Evolutionary conservation across 371 early-diverging fungal species (phyloP).

Genomic region (Haplosporangium sp.): DNA sequence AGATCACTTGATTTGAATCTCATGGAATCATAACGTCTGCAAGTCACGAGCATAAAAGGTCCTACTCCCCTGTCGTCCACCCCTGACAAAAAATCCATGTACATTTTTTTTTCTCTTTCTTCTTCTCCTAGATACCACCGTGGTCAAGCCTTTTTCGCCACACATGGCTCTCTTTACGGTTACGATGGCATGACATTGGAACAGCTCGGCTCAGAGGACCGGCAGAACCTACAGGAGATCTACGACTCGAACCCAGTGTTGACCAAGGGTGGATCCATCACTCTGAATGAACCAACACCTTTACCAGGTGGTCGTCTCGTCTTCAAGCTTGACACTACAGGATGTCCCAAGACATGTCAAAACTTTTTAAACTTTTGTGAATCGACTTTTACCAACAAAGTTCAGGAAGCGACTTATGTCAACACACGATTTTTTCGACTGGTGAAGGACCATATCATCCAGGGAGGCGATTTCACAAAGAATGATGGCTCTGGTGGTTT

Average conservation of each 20-base stretch:
- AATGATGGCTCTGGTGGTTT: constrained; percentile 84
- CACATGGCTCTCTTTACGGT: constrained; percentile 60
- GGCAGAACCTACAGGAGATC: constrained; percentile 60
- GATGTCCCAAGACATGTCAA: constrained; percentile 71
- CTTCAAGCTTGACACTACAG: constrained; percentile 60
- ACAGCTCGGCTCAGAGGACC: constrained; percentile 47
- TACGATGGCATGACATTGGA: constrained; percentile 53
- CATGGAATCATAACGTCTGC: not conserved
- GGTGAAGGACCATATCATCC: constrained; percentile 75
- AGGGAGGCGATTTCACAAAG: constrained; percentile 87
- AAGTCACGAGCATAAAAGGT: too few relatives aligned
- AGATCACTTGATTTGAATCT: not conserved
- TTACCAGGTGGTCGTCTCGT: constrained; percentile 63
- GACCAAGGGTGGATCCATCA: constrained; percentile 37
- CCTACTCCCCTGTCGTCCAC: too few relatives aligned
- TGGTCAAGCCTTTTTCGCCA: constrained; percentile 58
- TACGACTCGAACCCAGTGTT: constrained; percentile 55
- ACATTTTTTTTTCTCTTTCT: not conserved
- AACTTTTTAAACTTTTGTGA: constrained; percentile 66
- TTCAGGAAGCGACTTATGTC: constrained; percentile 47
- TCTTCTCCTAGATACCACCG: constrained; percentile 27
- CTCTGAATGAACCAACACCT: constrained; percentile 55
- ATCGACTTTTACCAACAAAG: constrained; percentile 32
- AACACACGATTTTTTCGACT: constrained; percentile 66
- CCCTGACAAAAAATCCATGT: not conserved